Evolutionary conservation across 345 rosid genomes (phyloP).

Genomic region (Eucalyptus dawsonii): DNA sequence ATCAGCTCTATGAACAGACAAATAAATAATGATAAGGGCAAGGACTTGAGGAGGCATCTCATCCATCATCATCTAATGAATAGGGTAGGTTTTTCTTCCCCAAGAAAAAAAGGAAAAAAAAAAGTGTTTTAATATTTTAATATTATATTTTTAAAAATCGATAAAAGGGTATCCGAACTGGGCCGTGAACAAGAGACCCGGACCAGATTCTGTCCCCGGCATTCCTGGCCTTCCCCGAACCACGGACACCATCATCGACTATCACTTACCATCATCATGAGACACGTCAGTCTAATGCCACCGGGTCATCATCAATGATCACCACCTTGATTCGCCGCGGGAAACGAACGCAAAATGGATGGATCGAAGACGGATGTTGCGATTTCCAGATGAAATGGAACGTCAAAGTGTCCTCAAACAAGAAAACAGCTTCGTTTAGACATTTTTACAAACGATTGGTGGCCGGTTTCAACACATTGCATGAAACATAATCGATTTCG

Average conservation of each 20-base stretch:
- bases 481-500: background rate
- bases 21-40: too few species aligned
- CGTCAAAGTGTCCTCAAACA: too few species aligned
- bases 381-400: background rate
- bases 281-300: background rate
- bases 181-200: background rate
- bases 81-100: background rate
- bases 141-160: background rate
- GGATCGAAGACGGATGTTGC: background rate
- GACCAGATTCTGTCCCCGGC: too few species aligned
- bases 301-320: background rate
- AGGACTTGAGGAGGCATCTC: background rate
- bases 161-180: background rate
- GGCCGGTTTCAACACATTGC: background rate
- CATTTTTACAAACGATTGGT: background rate
- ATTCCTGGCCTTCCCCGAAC: too few species aligned
- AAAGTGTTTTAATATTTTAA: too few species aligned
- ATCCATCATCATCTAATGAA: background rate
- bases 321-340: background rate
- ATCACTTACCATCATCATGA: background rate
- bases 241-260: too few species aligned
- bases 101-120: too few species aligned
- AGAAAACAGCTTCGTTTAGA: too few species aligned
- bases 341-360: background rate
- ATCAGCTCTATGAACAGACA: too few species aligned